Evolutionary conservation across 2,329 filamentous ascomycete genomes (phyloP).

Genomic region (Cryphonectria carpinicola): DNA sequence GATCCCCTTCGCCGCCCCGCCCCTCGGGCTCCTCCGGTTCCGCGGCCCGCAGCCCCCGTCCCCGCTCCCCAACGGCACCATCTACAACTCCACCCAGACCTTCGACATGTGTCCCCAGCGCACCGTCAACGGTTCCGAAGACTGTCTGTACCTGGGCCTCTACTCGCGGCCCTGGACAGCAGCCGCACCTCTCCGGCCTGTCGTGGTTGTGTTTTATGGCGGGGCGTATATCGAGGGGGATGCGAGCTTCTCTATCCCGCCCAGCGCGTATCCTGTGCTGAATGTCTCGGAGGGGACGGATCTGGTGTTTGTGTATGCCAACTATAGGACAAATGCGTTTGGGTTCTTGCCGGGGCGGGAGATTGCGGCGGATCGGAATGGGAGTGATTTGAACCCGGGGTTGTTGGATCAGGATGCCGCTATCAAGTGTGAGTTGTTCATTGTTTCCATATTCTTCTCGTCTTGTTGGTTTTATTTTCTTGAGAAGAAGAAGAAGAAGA

Average conservation of each 20-base stretch:
- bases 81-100: slow-evolving; percentile 56
- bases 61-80: slow-evolving; percentile 47
- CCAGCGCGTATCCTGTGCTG: slow-evolving; percentile 60
- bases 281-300: slow-evolving; percentile 57
- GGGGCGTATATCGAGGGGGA: slow-evolving; percentile 64
- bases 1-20: slow-evolving; percentile 64
- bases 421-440: slow-evolving; percentile 42
- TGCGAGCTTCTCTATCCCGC: slow-evolving; percentile 58
- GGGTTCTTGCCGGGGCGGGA: slow-evolving; percentile 57
- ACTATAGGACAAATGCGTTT: slow-evolving; percentile 62
- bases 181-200: slow-evolving; percentile 50
- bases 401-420: slow-evolving; percentile 55
- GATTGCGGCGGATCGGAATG: slow-evolving; percentile 44
- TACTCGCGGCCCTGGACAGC: slow-evolving; percentile 60
- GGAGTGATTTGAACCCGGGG: slow-evolving; percentile 55
- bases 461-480: no score
- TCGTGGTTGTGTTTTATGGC: slow-evolving; percentile 64
- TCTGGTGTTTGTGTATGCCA: slow-evolving; percentile 49
- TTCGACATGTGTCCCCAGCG: slow-evolving; percentile 64
- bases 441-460: neutral
- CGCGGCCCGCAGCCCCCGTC: slow-evolving; percentile 61
- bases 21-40: slow-evolving; percentile 61
- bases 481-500: neutral
- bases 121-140: slow-evolving; percentile 60
- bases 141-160: slow-evolving; percentile 64